Percentiles rank a stretch among this genome's conserved stretches.
These are phyloP conservation scores for Mrakia frigida DNA, from an alignment of 768 basidiomycete genomes.

Conservation along the genomic window DNA sequence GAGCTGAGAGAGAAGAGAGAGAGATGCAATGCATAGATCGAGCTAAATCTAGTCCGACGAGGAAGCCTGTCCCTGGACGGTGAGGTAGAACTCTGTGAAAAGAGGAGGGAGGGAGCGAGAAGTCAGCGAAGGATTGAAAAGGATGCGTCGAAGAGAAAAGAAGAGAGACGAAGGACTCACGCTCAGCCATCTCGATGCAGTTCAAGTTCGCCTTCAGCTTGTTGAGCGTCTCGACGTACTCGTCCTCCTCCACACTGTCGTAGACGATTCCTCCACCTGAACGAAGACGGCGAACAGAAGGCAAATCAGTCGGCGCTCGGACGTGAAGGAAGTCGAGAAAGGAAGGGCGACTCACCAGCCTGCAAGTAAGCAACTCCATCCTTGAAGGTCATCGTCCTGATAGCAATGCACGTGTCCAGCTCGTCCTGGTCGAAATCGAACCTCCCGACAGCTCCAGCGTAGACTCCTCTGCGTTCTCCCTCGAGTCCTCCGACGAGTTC, in stretches of 20 bases:
- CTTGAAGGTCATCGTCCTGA: conserved; percentile 96
- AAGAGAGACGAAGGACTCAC: conserved; percentile 51
- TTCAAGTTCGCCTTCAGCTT: conserved; percentile 82
- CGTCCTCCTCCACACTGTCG: conserved; percentile 96
- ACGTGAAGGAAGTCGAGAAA: no score
- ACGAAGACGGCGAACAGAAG: background rate
- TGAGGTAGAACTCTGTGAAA: conserved; percentile 13
- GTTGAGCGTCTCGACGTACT: conserved; percentile 91
- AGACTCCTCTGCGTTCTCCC: conserved; percentile 82
- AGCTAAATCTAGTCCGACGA: background rate
- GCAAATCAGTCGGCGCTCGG: background rate
- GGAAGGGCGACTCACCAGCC: conserved; percentile 48
- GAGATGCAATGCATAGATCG: no score
- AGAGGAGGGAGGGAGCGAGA: background rate
- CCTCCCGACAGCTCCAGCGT: conserved; percentile 95
- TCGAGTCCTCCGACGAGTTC: conserved; percentile 84
- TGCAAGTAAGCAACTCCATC: conserved; percentile 79
- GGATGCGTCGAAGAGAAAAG: background rate
- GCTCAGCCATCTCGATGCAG: conserved; percentile 79
- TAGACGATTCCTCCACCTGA: conserved; percentile 89
- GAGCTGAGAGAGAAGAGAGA: no score
- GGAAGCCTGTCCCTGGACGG: conserved; percentile 3
- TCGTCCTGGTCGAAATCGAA: conserved; percentile 83
- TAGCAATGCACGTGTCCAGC: conserved; percentile 98
- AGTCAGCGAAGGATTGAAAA: background rate